Evolutionary conservation across 805 yeast species (phyloP), one percentile per base, ranked within the genome.

Genomic region (Candida sanyiensis): DNA sequence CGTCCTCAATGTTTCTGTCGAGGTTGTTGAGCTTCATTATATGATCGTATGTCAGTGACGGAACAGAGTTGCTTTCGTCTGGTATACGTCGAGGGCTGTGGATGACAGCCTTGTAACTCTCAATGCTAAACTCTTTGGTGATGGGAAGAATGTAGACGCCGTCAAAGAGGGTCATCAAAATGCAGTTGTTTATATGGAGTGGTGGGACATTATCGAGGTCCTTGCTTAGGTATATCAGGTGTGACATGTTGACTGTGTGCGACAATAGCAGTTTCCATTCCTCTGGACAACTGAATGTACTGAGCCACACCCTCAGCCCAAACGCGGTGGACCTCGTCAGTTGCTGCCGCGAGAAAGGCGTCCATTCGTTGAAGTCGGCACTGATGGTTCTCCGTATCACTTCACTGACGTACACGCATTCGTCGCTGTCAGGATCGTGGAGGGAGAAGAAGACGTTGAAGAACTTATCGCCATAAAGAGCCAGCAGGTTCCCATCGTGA

Each of bases 21-120:
- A 63, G 46, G 22, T 66, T 66, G 35, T 64, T 64, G 42, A 68
- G 38, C 37, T 65, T 67, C 70, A 68, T 64, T 10, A 65, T 56
- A 20, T 62, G 64, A 39, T 67, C 72, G 45, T 60, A 68, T 0
- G 64, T 51, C 38, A 68, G 56, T 1, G 66, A 55, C 8, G 33
- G 37, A 5, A 40, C 40, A 7, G 24, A 37, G 46, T 19, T 23
- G 29, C 8, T 20, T 34, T 13, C 33, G 33, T 6, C 36, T 17
- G 27, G 39, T 36, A 40, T 3, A 12, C 22, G n/a, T 13, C 10
- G 22, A 6, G 33, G 43, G 22, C 33, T 35, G 12, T 33, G 26
- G 28, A 46, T 39, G 11, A 21, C 20, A 1, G 30, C n/a, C 22
- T 27, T 30, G 31, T 52, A 50, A 15, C 41, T 42, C 3, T 34